Conservation (phyloP, 2,329 filamentous ascomycete genomes). For the Aspergillus puulaauensis region DNA sequence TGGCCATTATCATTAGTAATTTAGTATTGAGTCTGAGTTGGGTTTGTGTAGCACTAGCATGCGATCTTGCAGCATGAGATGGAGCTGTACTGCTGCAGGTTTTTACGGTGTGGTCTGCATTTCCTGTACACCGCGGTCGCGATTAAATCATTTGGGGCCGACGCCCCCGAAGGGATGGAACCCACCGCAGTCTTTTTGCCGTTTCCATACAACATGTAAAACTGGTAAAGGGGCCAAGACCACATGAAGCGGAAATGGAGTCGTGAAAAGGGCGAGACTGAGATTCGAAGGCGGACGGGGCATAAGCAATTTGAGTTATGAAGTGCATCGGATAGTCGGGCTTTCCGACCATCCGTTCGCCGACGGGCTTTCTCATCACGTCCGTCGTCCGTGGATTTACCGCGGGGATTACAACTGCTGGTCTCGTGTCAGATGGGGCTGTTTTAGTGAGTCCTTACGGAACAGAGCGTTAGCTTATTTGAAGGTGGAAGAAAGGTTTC, state of each 20-base stretch:
- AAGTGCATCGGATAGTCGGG: constrained; percentile 13
- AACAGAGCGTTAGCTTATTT: not conserved
- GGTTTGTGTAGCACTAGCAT: not conserved
- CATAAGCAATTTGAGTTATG: constrained; percentile 6
- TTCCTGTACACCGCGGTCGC: too few relatives aligned
- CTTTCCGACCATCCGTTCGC: constrained; percentile 5
- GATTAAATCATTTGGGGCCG: not conserved
- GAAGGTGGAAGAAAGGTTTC: not conserved
- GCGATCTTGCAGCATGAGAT: not conserved
- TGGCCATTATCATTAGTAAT: too few relatives aligned
- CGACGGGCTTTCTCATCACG: not conserved
- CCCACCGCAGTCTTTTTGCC: not conserved
- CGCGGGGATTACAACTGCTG: not conserved
- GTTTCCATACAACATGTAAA: not conserved
- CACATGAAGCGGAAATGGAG: not conserved
- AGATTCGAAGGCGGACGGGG: not conserved
- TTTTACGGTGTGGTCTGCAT: too few relatives aligned
- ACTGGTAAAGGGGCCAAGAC: not conserved
- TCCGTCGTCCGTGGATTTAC: not conserved
- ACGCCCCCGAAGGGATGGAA: not conserved
- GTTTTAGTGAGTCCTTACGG: not conserved
- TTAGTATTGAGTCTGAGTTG: not conserved
- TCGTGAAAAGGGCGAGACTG: not conserved
- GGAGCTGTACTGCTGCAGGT: not conserved
- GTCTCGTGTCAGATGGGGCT: not conserved